phyloP scores from a whole-genome alignment of 2,329 filamentous ascomycete species.

The Fusarium torreyae region DNA sequence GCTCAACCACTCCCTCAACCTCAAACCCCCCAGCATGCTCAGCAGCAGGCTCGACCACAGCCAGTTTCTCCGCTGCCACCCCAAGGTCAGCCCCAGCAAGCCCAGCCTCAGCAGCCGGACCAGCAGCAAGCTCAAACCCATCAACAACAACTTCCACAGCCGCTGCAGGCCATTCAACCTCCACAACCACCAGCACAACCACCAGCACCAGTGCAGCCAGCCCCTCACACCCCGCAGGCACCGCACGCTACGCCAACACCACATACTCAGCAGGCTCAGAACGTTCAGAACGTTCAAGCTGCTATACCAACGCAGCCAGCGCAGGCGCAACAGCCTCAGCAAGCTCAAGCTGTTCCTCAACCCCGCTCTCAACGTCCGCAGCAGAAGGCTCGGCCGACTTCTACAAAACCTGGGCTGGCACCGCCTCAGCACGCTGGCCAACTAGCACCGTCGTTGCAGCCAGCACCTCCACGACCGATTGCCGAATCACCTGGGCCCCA shows the following conservation, averaged over 20 bases:
- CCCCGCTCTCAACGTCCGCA: slow-evolving; percentile 40
- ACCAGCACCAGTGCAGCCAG: slow-evolving; percentile 26
- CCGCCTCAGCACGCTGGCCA: slow-evolving; percentile 57
- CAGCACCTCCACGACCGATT: slow-evolving; percentile 51
- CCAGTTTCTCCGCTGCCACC: slow-evolving; percentile 39
- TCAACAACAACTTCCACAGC: slow-evolving; percentile 39
- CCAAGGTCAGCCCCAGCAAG: slow-evolving; percentile 42
- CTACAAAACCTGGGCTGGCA: slow-evolving; percentile 52
- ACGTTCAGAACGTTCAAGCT: slow-evolving; percentile 42
- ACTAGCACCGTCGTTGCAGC: slow-evolving; percentile 55
- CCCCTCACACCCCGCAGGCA: slow-evolving; percentile 41
- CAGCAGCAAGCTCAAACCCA: slow-evolving; percentile 40
- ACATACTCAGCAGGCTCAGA: slow-evolving; percentile 38
- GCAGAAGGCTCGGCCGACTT: slow-evolving; percentile 44
- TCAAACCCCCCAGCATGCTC: slow-evolving; percentile 42
- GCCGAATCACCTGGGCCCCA: slow-evolving; percentile 41
- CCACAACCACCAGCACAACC: slow-evolving; percentile 32
- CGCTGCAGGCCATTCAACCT: slow-evolving; percentile 33
- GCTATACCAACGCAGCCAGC: slow-evolving; percentile 21
- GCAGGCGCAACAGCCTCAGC: slow-evolving; percentile 37
- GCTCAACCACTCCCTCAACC: slow-evolving; percentile 45
- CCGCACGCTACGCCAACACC: slow-evolving; percentile 41
- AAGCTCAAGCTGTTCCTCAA: slow-evolving; percentile 37
- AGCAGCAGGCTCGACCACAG: slow-evolving; percentile 43
- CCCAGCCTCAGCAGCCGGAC: slow-evolving; percentile 30